These are phyloP conservation scores for Phyllosticta citrichinensis DNA, from an alignment of 2,329 filamentous ascomycete species.

Conservation along the genomic window DNA sequence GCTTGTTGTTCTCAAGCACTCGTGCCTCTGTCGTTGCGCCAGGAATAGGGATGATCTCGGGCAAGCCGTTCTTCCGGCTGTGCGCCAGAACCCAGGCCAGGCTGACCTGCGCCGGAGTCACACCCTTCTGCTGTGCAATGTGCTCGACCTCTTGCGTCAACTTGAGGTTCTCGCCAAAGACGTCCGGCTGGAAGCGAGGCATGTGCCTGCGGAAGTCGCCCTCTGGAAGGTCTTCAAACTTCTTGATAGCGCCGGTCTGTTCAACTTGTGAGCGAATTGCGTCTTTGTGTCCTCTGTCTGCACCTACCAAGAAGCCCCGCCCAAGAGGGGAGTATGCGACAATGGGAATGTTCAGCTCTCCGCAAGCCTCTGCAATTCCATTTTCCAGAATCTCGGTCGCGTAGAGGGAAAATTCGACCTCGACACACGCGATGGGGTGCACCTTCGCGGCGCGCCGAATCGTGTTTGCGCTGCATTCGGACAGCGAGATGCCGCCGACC, in stretches of 20 bases:
- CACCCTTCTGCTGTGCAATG: slow-evolving; percentile 49
- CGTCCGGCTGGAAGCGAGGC: slow-evolving; percentile 54
- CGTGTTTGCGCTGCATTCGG: slow-evolving; percentile 35
- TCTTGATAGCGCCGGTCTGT: slow-evolving; percentile 32
- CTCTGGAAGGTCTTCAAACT: slow-evolving; percentile 45
- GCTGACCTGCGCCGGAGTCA: slow-evolving; percentile 54
- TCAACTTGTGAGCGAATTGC: too few species aligned
- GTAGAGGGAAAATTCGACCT: slow-evolving; percentile 52
- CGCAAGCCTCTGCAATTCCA: slow-evolving; percentile 46
- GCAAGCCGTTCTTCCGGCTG: slow-evolving; percentile 43
- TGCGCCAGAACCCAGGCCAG: slow-evolving; percentile 50
- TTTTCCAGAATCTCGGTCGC: slow-evolving; percentile 48
- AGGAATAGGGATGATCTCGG: slow-evolving; percentile 55
- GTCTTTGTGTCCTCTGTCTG: slow-evolving; percentile 19
- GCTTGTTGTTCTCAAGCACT: slow-evolving; percentile 48
- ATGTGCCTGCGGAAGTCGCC: slow-evolving; percentile 37
- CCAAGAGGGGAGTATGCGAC: slow-evolving; percentile 63
- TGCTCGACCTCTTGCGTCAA: slow-evolving; percentile 49
- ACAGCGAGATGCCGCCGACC: slow-evolving; percentile 37
- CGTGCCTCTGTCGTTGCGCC: slow-evolving; percentile 49
- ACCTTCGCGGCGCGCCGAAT: slow-evolving; percentile 42
- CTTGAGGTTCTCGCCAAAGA: slow-evolving; percentile 56
- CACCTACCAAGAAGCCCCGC: slow-evolving; percentile 39
- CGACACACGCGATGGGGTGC: slow-evolving; percentile 47
- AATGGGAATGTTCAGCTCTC: slow-evolving; percentile 56